phyloP scores from a whole-genome alignment of 768 basidiomycete genomes.

The Psilocybe sp. region DNA sequence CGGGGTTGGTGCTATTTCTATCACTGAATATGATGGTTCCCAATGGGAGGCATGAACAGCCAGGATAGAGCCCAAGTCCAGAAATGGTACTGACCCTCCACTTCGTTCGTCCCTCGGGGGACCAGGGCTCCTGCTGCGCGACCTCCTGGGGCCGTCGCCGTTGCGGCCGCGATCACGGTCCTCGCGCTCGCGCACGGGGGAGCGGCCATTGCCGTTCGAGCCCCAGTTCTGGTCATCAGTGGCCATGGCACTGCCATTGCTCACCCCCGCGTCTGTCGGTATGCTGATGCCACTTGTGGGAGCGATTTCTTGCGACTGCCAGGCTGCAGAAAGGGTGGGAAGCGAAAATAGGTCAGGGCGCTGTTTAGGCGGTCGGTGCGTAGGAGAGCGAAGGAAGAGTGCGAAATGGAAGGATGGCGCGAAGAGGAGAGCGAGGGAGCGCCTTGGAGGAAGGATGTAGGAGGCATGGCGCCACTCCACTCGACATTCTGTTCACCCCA shows the following conservation, averaged over 20 bases:
- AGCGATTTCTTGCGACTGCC: conserved; percentile 82
- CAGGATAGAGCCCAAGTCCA: conserved; percentile 15
- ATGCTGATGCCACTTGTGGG: conserved; percentile 71
- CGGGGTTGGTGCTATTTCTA: conserved; percentile 57
- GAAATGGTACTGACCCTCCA: conserved; percentile 46
- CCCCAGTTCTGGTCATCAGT: conserved; percentile 58
- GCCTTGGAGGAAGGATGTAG: conserved; percentile 18
- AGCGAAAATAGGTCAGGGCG: conserved; percentile 37
- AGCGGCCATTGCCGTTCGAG: conserved; percentile 35
- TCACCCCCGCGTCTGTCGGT: conserved; percentile 49
- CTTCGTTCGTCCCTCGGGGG: conserved; percentile 37
- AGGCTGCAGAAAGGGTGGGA: conserved; percentile 50
- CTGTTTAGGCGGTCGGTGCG: conserved; percentile 30
- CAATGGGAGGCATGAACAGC: conserved; percentile 15
- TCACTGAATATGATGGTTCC: conserved; percentile 16
- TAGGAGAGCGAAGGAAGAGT: conserved; percentile 38
- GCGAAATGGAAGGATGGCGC: conserved; percentile 17
- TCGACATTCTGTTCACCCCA: conserved; percentile 3
- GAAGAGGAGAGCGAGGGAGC: conserved; percentile 16
- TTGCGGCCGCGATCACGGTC: conserved; percentile 18
- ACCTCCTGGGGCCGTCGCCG: conserved; percentile 56
- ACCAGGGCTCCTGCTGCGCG: conserved; percentile 77
- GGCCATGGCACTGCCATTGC: conserved; percentile 38
- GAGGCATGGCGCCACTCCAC: conserved; percentile 13
- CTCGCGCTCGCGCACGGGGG: conserved; percentile 39